Conservation (phyloP, 2,329 filamentous ascomycete species). For the Tolypocladium capitatum region DNA sequence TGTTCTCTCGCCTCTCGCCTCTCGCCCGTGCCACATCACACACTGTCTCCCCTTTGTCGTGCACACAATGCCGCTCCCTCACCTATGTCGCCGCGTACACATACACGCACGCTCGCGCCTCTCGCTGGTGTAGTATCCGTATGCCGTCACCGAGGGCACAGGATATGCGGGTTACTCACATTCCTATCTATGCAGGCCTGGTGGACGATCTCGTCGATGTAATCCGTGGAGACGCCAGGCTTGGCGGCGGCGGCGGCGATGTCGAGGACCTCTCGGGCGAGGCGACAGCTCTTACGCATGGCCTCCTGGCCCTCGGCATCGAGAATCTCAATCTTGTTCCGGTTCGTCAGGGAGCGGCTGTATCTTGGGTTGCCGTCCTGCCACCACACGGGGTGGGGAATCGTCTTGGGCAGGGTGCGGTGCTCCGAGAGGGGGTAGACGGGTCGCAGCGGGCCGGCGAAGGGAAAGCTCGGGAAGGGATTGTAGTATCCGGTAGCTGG, state of each 20-base stretch:
- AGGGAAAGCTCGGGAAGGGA: conserved; percentile 79
- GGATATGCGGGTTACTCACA: conserved; percentile 36
- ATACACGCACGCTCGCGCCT: background rate
- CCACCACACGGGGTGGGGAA: conserved; percentile 78
- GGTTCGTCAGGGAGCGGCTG: conserved; percentile 46
- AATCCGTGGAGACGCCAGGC: conserved; percentile 91
- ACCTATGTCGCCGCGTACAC: background rate
- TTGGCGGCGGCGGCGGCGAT: conserved; percentile 71
- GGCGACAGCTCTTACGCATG: conserved; percentile 83
- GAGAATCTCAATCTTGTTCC: conserved; percentile 73
- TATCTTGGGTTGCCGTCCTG: conserved; percentile 62
- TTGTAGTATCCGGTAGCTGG: conserved; percentile 84
- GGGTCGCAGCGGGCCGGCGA: conserved; percentile 68
- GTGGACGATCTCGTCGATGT: conserved; percentile 90
- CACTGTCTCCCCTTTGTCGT: background rate
- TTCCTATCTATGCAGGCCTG: conserved; percentile 87
- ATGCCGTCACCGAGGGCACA: background rate
- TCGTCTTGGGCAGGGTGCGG: conserved; percentile 63
- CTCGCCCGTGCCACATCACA: background rate
- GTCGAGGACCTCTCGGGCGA: conserved; percentile 85
- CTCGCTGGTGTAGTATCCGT: background rate
- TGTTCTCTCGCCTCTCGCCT: background rate
- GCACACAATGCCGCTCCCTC: background rate
- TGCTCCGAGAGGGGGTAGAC: conserved; percentile 70
- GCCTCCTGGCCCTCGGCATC: conserved; percentile 69